Conservation (phyloP, 257 asterid genomes). For the Nicotiana sylvestris region DNA sequence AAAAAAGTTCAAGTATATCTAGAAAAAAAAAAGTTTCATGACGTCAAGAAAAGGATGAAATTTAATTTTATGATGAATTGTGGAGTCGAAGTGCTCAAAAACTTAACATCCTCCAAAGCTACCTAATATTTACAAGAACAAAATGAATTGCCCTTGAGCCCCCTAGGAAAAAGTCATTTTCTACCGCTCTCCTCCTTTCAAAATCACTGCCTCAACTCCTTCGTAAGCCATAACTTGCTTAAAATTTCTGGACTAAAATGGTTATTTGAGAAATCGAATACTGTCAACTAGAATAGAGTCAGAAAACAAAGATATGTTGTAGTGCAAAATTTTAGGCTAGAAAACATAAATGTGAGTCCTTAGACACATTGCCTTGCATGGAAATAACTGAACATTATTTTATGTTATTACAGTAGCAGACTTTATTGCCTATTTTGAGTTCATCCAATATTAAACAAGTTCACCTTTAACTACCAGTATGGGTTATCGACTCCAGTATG, state of each 20-base stretch:
- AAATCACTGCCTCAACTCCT: background rate
- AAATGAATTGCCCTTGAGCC: background rate
- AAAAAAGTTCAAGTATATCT: background rate
- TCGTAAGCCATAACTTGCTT: background rate
- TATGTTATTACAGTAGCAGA: no score
- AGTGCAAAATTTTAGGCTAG: background rate
- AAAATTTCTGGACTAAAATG: background rate
- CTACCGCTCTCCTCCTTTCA: background rate
- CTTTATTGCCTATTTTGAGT: no score
- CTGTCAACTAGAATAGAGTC: background rate
- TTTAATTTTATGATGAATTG: background rate
- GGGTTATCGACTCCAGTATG: no score
- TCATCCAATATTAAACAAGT: no score
- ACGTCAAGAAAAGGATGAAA: background rate
- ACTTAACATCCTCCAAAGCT: background rate
- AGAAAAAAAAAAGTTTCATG: background rate
- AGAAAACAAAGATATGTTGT: background rate
- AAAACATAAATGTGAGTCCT: background rate
- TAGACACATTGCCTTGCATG: background rate
- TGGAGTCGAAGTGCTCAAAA: background rate
- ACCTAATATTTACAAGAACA: background rate
- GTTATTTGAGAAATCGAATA: background rate
- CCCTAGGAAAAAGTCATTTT: background rate
- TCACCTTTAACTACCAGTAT: no score
- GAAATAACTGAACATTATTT: no score